Percentiles rank a stretch among this genome's conserved stretches.
Evolutionary conservation across 106 monocot species (phyloP).

Genomic region (Allium cepa): DNA sequence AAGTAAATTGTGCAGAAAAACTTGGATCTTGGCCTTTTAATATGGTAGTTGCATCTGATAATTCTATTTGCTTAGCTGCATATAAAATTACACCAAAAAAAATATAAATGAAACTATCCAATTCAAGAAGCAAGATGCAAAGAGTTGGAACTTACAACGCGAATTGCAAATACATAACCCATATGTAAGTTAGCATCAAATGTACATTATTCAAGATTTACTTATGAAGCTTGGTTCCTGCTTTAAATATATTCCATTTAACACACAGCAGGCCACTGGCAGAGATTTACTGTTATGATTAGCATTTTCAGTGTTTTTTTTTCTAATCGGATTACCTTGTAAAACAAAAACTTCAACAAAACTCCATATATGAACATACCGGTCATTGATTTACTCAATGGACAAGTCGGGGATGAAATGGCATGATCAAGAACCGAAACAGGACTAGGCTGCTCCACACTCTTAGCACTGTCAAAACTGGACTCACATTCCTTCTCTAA

Average conservation of each 20-base stretch:
- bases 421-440: constrained; percentile 50
- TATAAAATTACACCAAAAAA: not conserved
- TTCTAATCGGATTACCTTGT: too few species aligned
- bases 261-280: too few species aligned
- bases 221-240: too few species aligned
- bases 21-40: constrained; percentile 24
- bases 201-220: too few species aligned
- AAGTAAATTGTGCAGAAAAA: not conserved
- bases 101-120: not conserved
- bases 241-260: too few species aligned
- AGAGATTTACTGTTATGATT: too few species aligned
- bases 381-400: constrained; percentile 7
- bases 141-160: too few species aligned
- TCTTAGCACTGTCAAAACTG: constrained; percentile 1
- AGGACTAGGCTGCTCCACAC: constrained; percentile 43
- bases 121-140: not conserved
- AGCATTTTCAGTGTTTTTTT: too few species aligned
- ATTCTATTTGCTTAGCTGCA: constrained; percentile 9
- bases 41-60: not conserved
- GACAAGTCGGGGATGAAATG: constrained; percentile 30
- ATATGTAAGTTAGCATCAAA: too few species aligned
- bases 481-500: constrained; percentile 13
- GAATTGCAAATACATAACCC: too few species aligned
- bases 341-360: too few species aligned
- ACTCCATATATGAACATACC: not conserved